Evolutionary conservation across 2,329 filamentous ascomycete genomes (phyloP).

Genomic region (Drechmeria coniospora): DNA sequence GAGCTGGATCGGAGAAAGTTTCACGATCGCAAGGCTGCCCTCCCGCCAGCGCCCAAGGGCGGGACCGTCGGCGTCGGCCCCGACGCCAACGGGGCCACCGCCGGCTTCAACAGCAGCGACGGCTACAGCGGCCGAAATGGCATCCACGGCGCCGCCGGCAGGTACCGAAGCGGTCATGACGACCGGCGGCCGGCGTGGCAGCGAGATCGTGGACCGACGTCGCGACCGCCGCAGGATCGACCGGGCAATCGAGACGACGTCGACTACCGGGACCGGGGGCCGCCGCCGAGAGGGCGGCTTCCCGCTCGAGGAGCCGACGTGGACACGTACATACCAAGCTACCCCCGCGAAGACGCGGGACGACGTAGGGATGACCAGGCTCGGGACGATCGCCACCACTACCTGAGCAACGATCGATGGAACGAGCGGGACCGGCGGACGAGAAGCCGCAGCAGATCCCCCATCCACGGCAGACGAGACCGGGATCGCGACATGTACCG

Average conservation of each 20-base stretch:
- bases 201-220: constrained; percentile 34
- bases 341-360: constrained; percentile 20
- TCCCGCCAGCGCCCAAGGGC: constrained; percentile 82
- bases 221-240: constrained; percentile 28
- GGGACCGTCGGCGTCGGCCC: constrained; percentile 72
- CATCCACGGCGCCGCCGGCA: constrained; percentile 28
- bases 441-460: constrained; percentile 25
- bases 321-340: constrained; percentile 36
- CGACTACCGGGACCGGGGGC: constrained; percentile 26
- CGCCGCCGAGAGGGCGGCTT: constrained; percentile 15
- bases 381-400: constrained; percentile 17
- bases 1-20: constrained; percentile 90
- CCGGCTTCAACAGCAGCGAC: constrained; percentile 35
- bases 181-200: constrained; percentile 39
- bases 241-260: constrained; percentile 16
- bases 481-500: constrained; percentile 33
- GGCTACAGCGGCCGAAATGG: constrained; percentile 33
- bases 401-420: constrained; percentile 19
- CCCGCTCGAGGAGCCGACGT: constrained; percentile 20
- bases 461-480: constrained; percentile 21
- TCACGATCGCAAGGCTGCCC: constrained; percentile 66
- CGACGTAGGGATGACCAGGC: constrained; percentile 20
- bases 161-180: constrained; percentile 26
- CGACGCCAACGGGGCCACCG: constrained; percentile 29
- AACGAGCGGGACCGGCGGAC: constrained; percentile 26